These are phyloP conservation scores for Epichloe uncinata DNA, from an alignment of 2,329 filamentous ascomycete genomes.

Conservation along the genomic window DNA sequence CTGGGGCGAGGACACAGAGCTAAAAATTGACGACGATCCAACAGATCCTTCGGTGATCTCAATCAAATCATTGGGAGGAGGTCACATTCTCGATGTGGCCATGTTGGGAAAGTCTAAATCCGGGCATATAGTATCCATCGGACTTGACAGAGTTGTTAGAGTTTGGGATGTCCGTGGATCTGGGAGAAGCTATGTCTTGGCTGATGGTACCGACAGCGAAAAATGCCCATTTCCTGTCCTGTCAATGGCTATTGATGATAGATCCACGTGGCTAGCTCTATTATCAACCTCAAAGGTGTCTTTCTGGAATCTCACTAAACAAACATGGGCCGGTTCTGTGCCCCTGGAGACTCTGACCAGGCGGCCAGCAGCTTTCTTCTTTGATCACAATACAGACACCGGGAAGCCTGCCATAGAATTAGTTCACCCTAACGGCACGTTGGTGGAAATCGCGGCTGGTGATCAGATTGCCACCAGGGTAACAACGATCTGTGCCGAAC, in stretches of 20 bases:
- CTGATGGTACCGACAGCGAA: constrained; percentile 26
- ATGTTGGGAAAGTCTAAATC: constrained; percentile 48
- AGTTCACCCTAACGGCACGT: constrained; percentile 48
- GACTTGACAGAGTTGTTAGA: constrained; percentile 54
- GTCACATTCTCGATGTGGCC: constrained; percentile 57
- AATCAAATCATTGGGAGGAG: constrained; percentile 45
- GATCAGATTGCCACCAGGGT: constrained; percentile 27
- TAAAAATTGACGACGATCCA: constrained; percentile 29
- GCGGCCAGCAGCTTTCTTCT: constrained; percentile 50
- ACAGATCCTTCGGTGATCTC: constrained; percentile 38
- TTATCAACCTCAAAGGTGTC: constrained; percentile 40
- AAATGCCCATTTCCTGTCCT: constrained; percentile 40
- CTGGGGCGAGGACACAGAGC: constrained; percentile 44
- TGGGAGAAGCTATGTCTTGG: constrained; percentile 27
- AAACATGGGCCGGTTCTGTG: constrained; percentile 41
- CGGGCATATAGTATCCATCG: constrained; percentile 55
- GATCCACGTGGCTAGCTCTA: constrained; percentile 52
- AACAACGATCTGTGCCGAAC: constrained; percentile 37
- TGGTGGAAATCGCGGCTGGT: constrained; percentile 39
- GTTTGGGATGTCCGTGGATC: constrained; percentile 48
- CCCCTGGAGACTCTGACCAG: constrained; percentile 38
- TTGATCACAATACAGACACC: constrained; percentile 30
- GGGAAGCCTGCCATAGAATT: constrained; percentile 39
- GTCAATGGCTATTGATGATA: constrained; percentile 50
- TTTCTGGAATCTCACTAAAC: constrained; percentile 49